phyloP scores from a whole-genome alignment of 2,329 filamentous ascomycete genomes.

The Colletotrichum lentis region DNA sequence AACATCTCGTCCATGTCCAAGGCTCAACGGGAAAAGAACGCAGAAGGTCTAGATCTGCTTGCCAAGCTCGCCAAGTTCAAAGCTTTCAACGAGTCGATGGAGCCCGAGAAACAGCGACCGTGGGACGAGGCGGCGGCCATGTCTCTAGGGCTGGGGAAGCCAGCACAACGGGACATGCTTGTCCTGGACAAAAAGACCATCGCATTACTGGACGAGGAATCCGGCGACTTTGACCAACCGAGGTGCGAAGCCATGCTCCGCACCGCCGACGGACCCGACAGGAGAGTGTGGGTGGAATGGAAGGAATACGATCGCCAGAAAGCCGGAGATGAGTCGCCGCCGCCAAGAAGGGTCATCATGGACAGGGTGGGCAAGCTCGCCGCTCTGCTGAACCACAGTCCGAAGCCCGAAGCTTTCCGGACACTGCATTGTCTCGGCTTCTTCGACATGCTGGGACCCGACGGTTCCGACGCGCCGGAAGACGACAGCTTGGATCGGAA shows the following conservation, averaged over 20 bases:
- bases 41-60: constrained; percentile 52
- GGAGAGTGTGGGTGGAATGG: constrained; percentile 59
- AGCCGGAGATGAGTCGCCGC: constrained; percentile 46
- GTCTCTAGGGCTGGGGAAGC: constrained; percentile 52
- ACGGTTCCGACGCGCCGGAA: constrained; percentile 47
- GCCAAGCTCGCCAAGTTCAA: constrained; percentile 60
- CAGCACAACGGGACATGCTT: constrained; percentile 46
- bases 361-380: constrained; percentile 58
- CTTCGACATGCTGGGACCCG: constrained; percentile 51
- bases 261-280: constrained; percentile 47
- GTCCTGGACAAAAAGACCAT: constrained; percentile 49
- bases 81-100: constrained; percentile 59
- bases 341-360: constrained; percentile 54
- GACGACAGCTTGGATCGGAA: constrained; percentile 53
- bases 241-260: constrained; percentile 53
- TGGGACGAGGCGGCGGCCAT: constrained; percentile 50
- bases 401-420: constrained; percentile 59
- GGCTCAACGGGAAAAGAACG: constrained; percentile 50
- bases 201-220: constrained; percentile 44
- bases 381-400: constrained; percentile 56
- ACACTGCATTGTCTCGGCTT: constrained; percentile 61
- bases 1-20: constrained; percentile 46
- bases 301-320: constrained; percentile 56
- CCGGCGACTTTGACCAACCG: constrained; percentile 47
- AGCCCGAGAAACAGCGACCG: constrained; percentile 40